Base-by-base conservation (phyloP, 1,139 yeast species). In the Ogataea hybrid region DNA sequence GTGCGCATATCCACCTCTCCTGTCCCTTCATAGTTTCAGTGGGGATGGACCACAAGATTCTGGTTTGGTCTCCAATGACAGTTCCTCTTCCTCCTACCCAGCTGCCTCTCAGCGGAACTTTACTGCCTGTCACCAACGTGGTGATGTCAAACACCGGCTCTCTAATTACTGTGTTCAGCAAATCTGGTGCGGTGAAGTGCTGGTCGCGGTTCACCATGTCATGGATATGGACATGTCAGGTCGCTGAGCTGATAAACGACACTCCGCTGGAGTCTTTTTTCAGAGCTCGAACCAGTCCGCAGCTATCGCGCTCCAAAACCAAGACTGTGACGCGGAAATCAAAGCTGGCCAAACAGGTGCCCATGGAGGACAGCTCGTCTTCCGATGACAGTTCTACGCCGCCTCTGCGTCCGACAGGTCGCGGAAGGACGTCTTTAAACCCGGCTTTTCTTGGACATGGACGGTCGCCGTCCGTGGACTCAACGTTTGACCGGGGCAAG, bases 31-130 rank as follows among this genome's bases (percentile, higher is more conserved):
- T 86, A 29, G 81, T 84, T 0, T 75, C 90, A 0, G 72, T 84
- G 23, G 90, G 90, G 4, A 64, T 87, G 52, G 95, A 86, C 55
- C 89, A 83, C 53, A 77, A 72, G 46, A 70, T 86, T 2, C 62
- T 79, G 28, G 76, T 85, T 9, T 86, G 95, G 95, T 79, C 87
- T 1, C 94, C 92, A 2, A 63, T 80, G 39, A 63, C 70, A 3
- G 57, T 57, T 14, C 85, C 66, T 48, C 65, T 56, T 53, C 81
- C 44, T 39, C 83, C 68, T 47, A 75, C 64, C 42, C 71, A 51
- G 42, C 66, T 68, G 20, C 77, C 74, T 11, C 56, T 65, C 28
- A 58, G 65, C 1, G 63, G 68, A 3, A 75, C 75, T 30, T 67
- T 79, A 37, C 80, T 92, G 86, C 95, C 95, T 0, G 70, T 86